phyloP scores from a whole-genome alignment of 495 filamentous ascomycete genomes.

The Daldinia vernicosa region DNA sequence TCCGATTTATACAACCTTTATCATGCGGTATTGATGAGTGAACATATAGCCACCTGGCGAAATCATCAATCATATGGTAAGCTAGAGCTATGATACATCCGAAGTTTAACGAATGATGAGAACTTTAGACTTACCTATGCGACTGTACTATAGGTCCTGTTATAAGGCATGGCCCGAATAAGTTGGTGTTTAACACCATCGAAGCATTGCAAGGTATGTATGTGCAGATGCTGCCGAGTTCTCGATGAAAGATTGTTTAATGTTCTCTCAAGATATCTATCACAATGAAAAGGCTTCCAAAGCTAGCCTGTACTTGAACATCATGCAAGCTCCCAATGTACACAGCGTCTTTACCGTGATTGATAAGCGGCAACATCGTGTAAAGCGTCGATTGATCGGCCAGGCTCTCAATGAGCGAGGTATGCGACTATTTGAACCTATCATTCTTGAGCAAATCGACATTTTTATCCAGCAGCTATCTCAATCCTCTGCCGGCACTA shows the following conservation, averaged over 20 bases:
- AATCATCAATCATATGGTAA: constrained; percentile 54
- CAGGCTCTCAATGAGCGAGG: neutral
- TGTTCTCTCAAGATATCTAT: neutral
- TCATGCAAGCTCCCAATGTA: neutral
- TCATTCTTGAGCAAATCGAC: constrained; percentile 34
- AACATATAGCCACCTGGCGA: constrained; percentile 54
- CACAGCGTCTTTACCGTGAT: neutral
- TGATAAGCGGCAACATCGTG: neutral
- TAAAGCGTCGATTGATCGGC: neutral
- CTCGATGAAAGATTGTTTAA: neutral
- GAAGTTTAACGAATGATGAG: neutral
- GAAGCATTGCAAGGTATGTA: neutral
- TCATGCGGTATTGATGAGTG: constrained; percentile 47
- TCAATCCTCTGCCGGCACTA: constrained; percentile 23
- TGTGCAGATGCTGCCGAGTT: too few relatives aligned
- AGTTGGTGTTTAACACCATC: neutral
- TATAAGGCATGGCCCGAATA: neutral
- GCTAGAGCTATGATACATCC: neutral
- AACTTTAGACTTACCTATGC: neutral
- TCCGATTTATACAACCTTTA: constrained; percentile 53
- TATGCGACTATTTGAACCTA: constrained; percentile 36
- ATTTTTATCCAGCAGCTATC: constrained; percentile 26
- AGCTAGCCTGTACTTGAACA: neutral
- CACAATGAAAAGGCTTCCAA: neutral
- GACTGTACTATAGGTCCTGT: neutral